phyloP scores from a whole-genome alignment of 768 basidiomycete genomes.

The Cubamyces sp. region DNA sequence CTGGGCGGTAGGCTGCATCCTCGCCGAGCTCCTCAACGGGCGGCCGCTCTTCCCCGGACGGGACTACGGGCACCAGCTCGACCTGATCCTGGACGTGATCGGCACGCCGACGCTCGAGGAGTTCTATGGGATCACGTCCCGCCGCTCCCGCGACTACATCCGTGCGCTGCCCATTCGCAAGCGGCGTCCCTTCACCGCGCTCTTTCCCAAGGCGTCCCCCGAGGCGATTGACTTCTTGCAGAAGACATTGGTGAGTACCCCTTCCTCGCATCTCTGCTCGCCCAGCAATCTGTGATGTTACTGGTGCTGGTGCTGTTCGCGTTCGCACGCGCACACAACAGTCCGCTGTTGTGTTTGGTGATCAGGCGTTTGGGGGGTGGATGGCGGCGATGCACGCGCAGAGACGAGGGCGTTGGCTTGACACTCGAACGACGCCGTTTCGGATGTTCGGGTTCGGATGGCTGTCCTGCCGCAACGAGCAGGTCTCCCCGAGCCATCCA shows the following conservation, averaged over 20 bases:
- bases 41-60: constrained; percentile 88
- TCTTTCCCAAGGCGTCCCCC: constrained; percentile 79
- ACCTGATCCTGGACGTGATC: constrained; percentile 86
- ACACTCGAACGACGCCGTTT: too few species aligned
- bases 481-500: background rate
- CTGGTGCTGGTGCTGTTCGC: too few species aligned
- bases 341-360: background rate
- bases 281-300: too few species aligned
- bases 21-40: constrained; percentile 81
- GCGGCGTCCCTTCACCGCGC: constrained; percentile 63
- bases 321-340: background rate
- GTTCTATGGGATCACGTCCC: constrained; percentile 87
- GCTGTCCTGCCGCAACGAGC: too few species aligned
- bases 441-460: too few species aligned
- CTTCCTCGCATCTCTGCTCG: background rate
- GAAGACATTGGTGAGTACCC: constrained; percentile 61
- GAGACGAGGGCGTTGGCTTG: too few species aligned
- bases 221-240: constrained; percentile 74
- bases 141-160: constrained; percentile 85
- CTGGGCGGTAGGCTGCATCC: constrained; percentile 76
- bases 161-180: constrained; percentile 85
- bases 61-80: constrained; percentile 86
- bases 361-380: too few species aligned
- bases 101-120: constrained; percentile 90
- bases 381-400: too few species aligned